Evolutionary conservation across 139 green algal genomes (phyloP).

Genomic region (Coccomyxa sp.): DNA sequence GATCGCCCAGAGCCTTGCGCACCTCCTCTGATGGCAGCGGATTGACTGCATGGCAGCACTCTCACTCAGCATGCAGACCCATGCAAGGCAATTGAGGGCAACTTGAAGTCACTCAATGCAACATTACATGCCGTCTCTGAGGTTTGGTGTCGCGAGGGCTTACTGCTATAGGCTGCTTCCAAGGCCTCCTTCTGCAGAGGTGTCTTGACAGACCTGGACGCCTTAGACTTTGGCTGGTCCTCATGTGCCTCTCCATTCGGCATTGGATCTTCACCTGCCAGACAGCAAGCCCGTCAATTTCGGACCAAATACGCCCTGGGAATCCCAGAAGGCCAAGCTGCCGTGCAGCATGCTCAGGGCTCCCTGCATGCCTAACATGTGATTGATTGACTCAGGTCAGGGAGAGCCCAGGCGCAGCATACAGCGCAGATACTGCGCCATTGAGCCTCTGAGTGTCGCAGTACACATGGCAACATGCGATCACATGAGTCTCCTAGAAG

Average conservation of each 20-base stretch:
- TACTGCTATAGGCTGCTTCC: conserved; percentile 64
- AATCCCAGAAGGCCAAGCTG: too few species aligned
- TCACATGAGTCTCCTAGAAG: too few species aligned
- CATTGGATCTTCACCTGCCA: too few species aligned
- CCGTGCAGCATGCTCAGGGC: too few species aligned
- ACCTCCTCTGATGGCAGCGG: conserved; percentile 48
- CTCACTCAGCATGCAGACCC: not conserved
- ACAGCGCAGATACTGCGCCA: too few species aligned
- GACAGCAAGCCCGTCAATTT: too few species aligned
- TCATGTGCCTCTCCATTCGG: not conserved
- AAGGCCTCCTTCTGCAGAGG: conserved; percentile 72
- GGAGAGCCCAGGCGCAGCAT: too few species aligned
- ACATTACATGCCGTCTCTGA: not conserved
- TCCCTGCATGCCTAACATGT: too few species aligned
- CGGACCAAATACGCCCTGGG: too few species aligned
- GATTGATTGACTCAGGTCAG: too few species aligned
- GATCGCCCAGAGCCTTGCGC: conserved; percentile 45
- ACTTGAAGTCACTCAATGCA: not conserved
- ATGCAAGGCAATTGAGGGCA: not conserved
- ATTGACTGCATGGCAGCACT: conserved; percentile 42
- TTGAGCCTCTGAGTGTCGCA: too few species aligned
- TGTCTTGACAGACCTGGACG: conserved; percentile 49
- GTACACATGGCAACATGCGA: too few species aligned
- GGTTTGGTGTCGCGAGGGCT: not conserved
- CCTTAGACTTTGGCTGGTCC: not conserved